These are phyloP conservation scores for Rhodomyrtus tomentosa DNA, from an alignment of 345 rosid species.

Conservation along the genomic window DNA sequence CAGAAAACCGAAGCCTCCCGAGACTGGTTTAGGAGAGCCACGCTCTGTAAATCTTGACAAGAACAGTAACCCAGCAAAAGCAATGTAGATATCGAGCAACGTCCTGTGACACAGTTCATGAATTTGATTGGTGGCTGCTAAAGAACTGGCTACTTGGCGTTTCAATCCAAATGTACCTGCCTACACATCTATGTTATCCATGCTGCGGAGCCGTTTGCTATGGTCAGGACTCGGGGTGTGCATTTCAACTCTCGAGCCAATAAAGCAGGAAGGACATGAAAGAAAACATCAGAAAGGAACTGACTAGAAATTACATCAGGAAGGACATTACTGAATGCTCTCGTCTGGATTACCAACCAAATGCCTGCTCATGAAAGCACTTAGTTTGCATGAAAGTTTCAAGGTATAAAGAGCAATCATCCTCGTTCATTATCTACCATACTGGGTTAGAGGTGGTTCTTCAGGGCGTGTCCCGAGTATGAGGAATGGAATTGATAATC, in stretches of 20 bases:
- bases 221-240: background rate
- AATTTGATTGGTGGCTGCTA: background rate
- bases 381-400: background rate
- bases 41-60: no score
- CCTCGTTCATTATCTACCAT: background rate
- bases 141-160: background rate
- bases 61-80: no score
- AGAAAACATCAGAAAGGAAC: background rate
- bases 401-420: background rate
- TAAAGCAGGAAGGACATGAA: background rate
- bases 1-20: no score
- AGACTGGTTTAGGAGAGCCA: no score
- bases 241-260: background rate
- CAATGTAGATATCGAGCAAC: no score
- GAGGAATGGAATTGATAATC: background rate
- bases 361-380: no score
- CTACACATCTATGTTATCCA: background rate
- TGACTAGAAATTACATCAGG: background rate
- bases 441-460: background rate
- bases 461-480: background rate
- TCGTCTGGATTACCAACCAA: no score
- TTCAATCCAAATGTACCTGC: background rate
- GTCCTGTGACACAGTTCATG: no score
- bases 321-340: background rate
- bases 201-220: background rate